Base-by-base conservation (phyloP, 164 flowering plant genomes). In the Aristolochia contorta region DNA sequence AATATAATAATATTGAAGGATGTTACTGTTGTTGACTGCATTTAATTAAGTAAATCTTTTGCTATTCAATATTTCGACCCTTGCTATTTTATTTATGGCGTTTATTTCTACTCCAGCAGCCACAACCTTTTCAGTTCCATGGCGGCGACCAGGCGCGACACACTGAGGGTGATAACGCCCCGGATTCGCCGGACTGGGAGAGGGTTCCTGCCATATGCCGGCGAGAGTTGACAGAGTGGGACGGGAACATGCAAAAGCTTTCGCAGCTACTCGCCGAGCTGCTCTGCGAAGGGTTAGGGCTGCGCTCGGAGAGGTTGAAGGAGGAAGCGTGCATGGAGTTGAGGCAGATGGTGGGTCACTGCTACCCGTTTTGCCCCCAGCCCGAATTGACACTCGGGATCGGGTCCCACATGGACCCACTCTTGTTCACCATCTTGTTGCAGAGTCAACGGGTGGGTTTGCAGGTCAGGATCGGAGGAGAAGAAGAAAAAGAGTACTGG, bases 301-400 rank as follows among this genome's bases (percentile, higher is more conserved):
- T 84, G 64, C 65, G 63, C 7, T 9, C 23, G 0, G 72, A 55
- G 8, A 79, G 54, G 74, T 60, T 81, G 71, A 75, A 74, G 69
- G 77, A 74, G 21, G 13, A 74, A 74, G 53, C 74, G 4, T 79
- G 76, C 61, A 49, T 65, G 58, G 89, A 75, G 25, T 70, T 64
- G 32, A 71, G 76, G 68, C 3, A 46, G 8, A 52, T 82, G 79
- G 84, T 63, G 54, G 82, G 72, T 0, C 84, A 86, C 32, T 82
- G 75, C 66, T 87, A 89, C 57, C 97, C 95, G 6, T 59, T 56
- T 27, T 90, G 95, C 60, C 97, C 95, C 0, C 74, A 85, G 73
- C 84, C 97, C 0, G 84, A 84, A 57, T 73, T 70, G 51, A 87
- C 97, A 45, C 66, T 80, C 18, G 97, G 97, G 66, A 21, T 80